Conservation (phyloP, 345 rosid genomes). For the Salix purpurea region DNA sequence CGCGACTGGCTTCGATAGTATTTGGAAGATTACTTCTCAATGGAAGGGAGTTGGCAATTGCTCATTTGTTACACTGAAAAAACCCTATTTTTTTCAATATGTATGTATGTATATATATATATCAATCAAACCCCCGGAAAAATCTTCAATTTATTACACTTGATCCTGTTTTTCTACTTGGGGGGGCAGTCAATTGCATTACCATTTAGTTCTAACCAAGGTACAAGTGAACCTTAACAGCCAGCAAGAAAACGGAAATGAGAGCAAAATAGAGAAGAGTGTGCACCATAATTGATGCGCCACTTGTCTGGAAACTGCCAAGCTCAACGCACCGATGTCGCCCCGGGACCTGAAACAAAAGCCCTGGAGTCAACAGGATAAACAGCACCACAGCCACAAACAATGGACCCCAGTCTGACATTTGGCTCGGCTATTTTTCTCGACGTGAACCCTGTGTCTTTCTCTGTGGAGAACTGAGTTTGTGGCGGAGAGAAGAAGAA, state of each 20-base stretch:
- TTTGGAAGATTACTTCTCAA: too few species aligned
- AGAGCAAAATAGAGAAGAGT: slow-evolving; percentile 53
- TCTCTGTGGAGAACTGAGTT: not conserved
- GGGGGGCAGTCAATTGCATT: not conserved
- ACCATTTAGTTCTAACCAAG: slow-evolving; percentile 22
- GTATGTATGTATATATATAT: too few species aligned
- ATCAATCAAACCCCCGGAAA: not conserved
- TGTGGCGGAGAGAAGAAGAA: not conserved
- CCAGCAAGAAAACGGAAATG: slow-evolving; percentile 47
- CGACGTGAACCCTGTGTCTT: not conserved
- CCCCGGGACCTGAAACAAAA: slow-evolving; percentile 57
- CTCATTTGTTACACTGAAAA: too few species aligned
- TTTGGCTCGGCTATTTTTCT: not conserved
- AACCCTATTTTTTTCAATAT: too few species aligned
- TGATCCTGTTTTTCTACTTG: not conserved
- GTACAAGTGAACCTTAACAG: slow-evolving; percentile 45
- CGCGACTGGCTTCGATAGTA: too few species aligned
- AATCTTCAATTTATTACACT: not conserved
- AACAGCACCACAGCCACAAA: slow-evolving; percentile 49
- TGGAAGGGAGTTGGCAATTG: too few species aligned
- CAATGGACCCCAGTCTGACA: slow-evolving; percentile 65
- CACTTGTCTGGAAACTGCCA: slow-evolving; percentile 55
- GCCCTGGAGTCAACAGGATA: slow-evolving; percentile 49
- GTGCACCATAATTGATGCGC: slow-evolving; percentile 46
- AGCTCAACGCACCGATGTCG: slow-evolving; percentile 41